Base-by-base conservation (phyloP, 179 eudicot genomes). In the Beta macrorhiza region DNA sequence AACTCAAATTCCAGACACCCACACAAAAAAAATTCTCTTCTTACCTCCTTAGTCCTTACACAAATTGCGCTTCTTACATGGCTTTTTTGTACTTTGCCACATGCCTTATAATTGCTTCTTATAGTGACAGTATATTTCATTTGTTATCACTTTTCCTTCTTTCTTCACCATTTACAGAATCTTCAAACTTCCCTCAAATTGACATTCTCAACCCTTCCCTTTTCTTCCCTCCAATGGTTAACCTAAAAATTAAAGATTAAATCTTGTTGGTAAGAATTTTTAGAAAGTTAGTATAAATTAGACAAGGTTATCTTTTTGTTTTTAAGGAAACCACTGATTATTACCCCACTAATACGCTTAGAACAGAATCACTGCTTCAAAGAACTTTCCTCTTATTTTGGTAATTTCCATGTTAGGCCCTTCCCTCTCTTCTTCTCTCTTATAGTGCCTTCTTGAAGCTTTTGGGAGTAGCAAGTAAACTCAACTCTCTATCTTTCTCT, bases 391-490 rank as follows among this genome's bases (percentile, higher is more conserved):
- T 62, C 22, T n/a, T 84, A 59, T 42, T 67, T 71, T 74, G 68
- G 71, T 79, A 53, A 47, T 80, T 84, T 84, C 78, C 82, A 78
- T 78, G 79, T 62, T 74, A 58, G 57, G 15, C 49, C 15, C 68
- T 12, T 68, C 15, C 1, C 61, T n/a, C 25, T n/a, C 49, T 37
- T 32, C 81, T 67, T 49, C 29, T 45, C 74, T 76, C 79, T 67
- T 75, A 76, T 77, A 81, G 76, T 77, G 52, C 72, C 86, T 84
- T 84, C 75, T 53, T 81, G 29, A 81, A 82, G 80, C 75, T 76
- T 79, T 78, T 73, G 1, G 25, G 29, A 57, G 79, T 81, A 63
- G 45, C 76, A 79, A 69, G 45, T 19, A 72, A 72, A 49, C 82
- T 62, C 19, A 80, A 49, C 77, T 51, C 29, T 44, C 37, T 72